Evolutionary conservation across 768 basidiomycete species (phyloP).

Genomic region (Boletus reticuloceps): DNA sequence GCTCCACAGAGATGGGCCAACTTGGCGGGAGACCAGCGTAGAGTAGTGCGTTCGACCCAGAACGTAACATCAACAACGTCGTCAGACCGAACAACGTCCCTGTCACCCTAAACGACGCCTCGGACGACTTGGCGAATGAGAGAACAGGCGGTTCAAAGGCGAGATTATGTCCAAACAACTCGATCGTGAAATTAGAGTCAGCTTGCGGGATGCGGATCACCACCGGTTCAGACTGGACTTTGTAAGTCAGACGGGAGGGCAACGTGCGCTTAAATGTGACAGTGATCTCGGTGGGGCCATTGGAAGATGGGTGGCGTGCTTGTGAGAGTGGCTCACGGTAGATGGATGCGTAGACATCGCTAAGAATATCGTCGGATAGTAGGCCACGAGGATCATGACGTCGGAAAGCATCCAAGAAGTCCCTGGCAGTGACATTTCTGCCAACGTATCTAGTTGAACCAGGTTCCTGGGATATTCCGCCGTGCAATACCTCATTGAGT

Average conservation of each 20-base stretch:
- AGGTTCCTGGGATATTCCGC: slow-evolving; percentile 60
- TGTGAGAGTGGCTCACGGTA: slow-evolving; percentile 69
- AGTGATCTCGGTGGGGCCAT: slow-evolving; percentile 45
- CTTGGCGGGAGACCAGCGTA: slow-evolving; percentile 83
- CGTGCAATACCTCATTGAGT: slow-evolving; percentile 86
- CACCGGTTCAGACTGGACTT: slow-evolving; percentile 84
- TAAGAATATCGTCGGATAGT: slow-evolving; percentile 73
- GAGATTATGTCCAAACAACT: slow-evolving; percentile 84
- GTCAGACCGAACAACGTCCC: slow-evolving; percentile 83
- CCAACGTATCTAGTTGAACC: slow-evolving; percentile 52
- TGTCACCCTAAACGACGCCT: slow-evolving; percentile 87
- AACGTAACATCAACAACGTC: slow-evolving; percentile 78
- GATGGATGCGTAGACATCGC: slow-evolving; percentile 78
- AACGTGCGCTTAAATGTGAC: slow-evolving; percentile 73
- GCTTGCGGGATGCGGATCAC: slow-evolving; percentile 81
- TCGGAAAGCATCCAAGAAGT: slow-evolving; percentile 84
- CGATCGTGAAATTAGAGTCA: slow-evolving; percentile 80
- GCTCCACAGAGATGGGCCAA: slow-evolving; percentile 75
- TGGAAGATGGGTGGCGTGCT: slow-evolving; percentile 49
- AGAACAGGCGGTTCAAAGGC: slow-evolving; percentile 85
- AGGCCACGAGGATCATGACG: slow-evolving; percentile 68
- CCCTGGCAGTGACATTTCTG: slow-evolving; percentile 64
- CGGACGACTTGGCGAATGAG: slow-evolving; percentile 71
- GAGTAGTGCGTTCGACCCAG: slow-evolving; percentile 77
- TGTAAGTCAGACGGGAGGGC: slow-evolving; percentile 80